phyloP scores from a whole-genome alignment of 169 alveolate species.

The Ichthyophthirius multifiliis region DNA sequence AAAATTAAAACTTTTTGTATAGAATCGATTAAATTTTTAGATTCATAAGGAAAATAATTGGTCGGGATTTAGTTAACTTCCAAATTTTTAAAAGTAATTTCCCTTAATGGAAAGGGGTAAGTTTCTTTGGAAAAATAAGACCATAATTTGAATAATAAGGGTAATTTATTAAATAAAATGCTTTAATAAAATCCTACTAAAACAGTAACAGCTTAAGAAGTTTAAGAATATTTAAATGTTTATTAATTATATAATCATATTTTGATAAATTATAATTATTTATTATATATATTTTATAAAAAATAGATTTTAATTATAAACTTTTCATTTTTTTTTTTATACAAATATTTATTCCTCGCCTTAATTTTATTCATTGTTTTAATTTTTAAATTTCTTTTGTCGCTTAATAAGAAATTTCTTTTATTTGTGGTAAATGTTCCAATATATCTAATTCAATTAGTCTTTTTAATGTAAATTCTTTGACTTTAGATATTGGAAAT shows the following conservation, averaged over 20 bases:
- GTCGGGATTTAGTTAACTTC: slow-evolving; percentile 88
- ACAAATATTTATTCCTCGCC: too few species aligned
- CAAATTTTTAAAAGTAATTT: slow-evolving; percentile 65
- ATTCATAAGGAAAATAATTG: slow-evolving; percentile 82
- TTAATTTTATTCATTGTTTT: too few species aligned
- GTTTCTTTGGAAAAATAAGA: background rate
- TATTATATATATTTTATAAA: too few species aligned
- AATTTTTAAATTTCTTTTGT: slow-evolving; percentile 87
- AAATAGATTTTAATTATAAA: too few species aligned
- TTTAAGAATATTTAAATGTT: slow-evolving; percentile 54
- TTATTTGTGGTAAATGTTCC: slow-evolving; percentile 43
- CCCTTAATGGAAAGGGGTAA: slow-evolving; percentile 60
- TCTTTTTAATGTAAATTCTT: slow-evolving; percentile 54
- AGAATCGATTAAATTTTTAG: slow-evolving; percentile 83
- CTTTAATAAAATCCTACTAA: slow-evolving; percentile 56
- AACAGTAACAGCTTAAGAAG: slow-evolving; percentile 63
- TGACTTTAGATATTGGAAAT: slow-evolving; percentile 76
- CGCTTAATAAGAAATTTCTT: slow-evolving; percentile 86
- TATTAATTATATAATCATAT: too few species aligned
- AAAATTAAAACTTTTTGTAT: slow-evolving; percentile 77
- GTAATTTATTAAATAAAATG: slow-evolving; percentile 42
- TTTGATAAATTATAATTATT: too few species aligned
- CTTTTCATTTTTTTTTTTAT: too few species aligned
- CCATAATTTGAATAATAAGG: background rate
- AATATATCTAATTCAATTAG: slow-evolving; percentile 29